Evolutionary conservation across 345 rosid species (phyloP).

Genomic region (Salix viminalis): DNA sequence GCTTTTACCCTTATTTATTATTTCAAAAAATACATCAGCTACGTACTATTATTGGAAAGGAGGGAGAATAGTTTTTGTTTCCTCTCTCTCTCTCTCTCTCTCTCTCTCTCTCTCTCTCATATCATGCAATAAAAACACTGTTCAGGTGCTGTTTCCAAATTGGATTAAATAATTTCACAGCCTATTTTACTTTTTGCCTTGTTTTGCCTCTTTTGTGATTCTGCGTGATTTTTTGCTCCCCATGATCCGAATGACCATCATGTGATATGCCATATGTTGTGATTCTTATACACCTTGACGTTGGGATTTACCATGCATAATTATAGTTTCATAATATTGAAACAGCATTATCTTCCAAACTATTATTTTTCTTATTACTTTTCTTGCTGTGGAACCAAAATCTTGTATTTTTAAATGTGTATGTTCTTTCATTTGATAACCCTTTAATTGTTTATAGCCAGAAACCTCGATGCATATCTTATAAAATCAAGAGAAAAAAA

Average conservation of each 20-base stretch:
- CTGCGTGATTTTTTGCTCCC: constrained; percentile 57
- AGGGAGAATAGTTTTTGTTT: not conserved
- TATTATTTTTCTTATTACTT: not conserved
- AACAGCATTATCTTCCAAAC: not conserved
- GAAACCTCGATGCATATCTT: too few relatives aligned
- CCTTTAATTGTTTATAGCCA: not conserved
- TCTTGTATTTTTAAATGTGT: not conserved
- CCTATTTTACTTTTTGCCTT: constrained; percentile 24
- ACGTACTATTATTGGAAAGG: constrained; percentile 17
- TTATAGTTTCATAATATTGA: not conserved
- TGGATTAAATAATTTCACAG: constrained; percentile 18
- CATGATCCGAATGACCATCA: constrained; percentile 35
- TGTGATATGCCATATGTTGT: constrained; percentile 26
- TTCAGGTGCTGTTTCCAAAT: constrained; percentile 27
- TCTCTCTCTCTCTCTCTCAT: constrained; percentile 25
- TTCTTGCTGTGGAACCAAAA: not conserved
- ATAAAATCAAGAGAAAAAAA: too few relatives aligned
- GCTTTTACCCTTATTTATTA: constrained; percentile 6
- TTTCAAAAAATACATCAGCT: not conserved
- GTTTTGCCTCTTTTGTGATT: constrained; percentile 40
- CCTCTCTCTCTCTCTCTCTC: constrained; percentile 5
- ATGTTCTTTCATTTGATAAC: not conserved
- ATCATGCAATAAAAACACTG: constrained; percentile 31
- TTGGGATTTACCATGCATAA: not conserved
- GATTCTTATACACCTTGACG: constrained; percentile 21